These are phyloP conservation scores for Allium sativum DNA, from an alignment of 106 monocot species.

Conservation along the genomic window DNA sequence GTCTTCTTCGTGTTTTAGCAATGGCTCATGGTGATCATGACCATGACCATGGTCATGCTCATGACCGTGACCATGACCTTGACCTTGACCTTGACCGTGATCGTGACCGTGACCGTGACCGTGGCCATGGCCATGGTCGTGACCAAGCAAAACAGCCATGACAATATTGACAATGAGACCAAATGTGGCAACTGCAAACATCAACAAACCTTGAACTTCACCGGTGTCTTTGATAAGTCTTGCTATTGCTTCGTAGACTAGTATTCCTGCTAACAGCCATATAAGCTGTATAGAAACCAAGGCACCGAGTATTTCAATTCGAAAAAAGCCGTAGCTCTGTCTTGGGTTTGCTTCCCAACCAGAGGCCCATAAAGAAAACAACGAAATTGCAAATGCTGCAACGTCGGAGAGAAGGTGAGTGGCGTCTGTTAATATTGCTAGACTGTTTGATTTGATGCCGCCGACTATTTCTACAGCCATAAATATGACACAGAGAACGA, in stretches of 20 bases:
- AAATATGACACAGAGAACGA: slow-evolving; percentile 45
- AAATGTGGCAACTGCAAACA: slow-evolving; percentile 61
- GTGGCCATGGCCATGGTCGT: slow-evolving; percentile 40
- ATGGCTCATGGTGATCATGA: slow-evolving; percentile 17
- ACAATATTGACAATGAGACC: slow-evolving; percentile 52
- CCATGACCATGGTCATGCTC: slow-evolving; percentile 3
- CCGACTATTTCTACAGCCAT: slow-evolving; percentile 56
- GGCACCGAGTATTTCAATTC: slow-evolving; percentile 67
- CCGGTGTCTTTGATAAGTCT: slow-evolving; percentile 31
- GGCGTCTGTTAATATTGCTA: slow-evolving; percentile 66
- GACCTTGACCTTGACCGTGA: slow-evolving; percentile 15
- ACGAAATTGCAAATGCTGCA: slow-evolving; percentile 60
- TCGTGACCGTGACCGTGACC: slow-evolving; percentile 8
- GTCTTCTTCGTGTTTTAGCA: slow-evolving; percentile 13
- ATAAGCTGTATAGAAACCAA: slow-evolving; percentile 60
- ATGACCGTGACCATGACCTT: slow-evolving; percentile 11
- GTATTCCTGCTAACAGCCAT: slow-evolving; percentile 57
- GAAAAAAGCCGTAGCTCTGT: slow-evolving; percentile 58
- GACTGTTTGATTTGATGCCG: slow-evolving; percentile 68
- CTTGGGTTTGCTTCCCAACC: slow-evolving; percentile 70
- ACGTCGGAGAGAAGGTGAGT: slow-evolving; percentile 70
- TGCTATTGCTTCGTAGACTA: slow-evolving; percentile 47
- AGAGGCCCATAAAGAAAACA: slow-evolving; percentile 63
- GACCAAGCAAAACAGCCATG: slow-evolving; percentile 53
- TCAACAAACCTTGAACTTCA: slow-evolving; percentile 45